phyloP scores from a whole-genome alignment of 2,329 filamentous ascomycete genomes.

The Rhynchosporium graminicola region DNA sequence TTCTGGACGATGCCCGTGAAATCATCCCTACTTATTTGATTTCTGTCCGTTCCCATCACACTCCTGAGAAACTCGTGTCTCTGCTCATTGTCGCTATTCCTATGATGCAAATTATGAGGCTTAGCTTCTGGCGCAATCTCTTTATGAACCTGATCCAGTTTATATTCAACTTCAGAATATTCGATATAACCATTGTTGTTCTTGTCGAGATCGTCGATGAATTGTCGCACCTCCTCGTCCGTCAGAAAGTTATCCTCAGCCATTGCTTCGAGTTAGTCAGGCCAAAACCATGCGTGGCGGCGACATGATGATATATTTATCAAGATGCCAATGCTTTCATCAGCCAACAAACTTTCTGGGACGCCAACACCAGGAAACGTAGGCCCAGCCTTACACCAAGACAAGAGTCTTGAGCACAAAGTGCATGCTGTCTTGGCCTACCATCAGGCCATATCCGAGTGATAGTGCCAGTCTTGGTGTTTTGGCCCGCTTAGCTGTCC shows the following conservation, averaged over 20 bases:
- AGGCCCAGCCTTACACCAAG: constrained; percentile 20
- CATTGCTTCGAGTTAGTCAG: constrained; percentile 2
- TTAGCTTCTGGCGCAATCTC: constrained; percentile 51
- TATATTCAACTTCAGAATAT: constrained; percentile 53
- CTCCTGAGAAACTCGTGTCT: constrained; percentile 54
- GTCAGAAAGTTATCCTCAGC: constrained; percentile 19
- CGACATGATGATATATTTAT: constrained; percentile 9
- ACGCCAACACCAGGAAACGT: constrained; percentile 6
- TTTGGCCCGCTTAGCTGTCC: not conserved
- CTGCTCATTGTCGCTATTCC: constrained; percentile 42
- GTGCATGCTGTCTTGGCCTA: constrained; percentile 15
- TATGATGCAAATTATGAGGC: constrained; percentile 48
- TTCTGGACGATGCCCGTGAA: constrained; percentile 47
- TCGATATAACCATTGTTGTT: constrained; percentile 54
- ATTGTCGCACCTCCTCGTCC: constrained; percentile 55
- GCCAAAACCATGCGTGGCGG: not conserved
- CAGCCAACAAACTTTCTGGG: not conserved
- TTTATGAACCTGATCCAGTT: constrained; percentile 54
- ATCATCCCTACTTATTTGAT: constrained; percentile 48
- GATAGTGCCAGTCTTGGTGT: constrained; percentile 2
- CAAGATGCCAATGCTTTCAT: not conserved
- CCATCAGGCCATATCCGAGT: not conserved
- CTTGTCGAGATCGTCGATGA: constrained; percentile 54
- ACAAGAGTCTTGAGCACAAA: constrained; percentile 15
- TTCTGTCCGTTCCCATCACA: constrained; percentile 48